Evolutionary conservation across 148 eudicot genomes (phyloP).

Genomic region (Chenopodium album): DNA sequence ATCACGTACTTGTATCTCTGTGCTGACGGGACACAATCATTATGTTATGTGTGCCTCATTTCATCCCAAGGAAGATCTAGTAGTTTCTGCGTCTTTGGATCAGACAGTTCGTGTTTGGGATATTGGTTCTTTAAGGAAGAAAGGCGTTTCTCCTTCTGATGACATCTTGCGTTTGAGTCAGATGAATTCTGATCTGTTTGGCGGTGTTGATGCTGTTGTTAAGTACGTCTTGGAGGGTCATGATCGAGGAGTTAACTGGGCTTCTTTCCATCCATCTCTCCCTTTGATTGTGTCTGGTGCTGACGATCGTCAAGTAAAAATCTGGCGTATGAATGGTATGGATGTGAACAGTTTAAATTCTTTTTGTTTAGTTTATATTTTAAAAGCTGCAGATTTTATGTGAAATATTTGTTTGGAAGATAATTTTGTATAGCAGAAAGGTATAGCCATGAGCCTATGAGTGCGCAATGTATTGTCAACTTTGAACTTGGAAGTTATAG

Average conservation of each 20-base stretch:
- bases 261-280: conserved; percentile 85
- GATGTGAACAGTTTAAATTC: conserved; percentile 3
- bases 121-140: conserved; percentile 85
- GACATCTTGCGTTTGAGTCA: conserved; percentile 79
- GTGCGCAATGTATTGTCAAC: not conserved
- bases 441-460: not conserved
- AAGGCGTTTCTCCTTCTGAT: conserved; percentile 84
- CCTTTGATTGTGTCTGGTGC: conserved; percentile 77
- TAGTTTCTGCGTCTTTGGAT: conserved; percentile 93
- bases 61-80: conserved; percentile 95
- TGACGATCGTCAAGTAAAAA: conserved; percentile 80
- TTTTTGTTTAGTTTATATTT: not conserved
- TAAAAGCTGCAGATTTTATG: not conserved
- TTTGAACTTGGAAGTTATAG: not conserved
- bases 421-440: not conserved
- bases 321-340: conserved; percentile 86
- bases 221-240: conserved; percentile 92
- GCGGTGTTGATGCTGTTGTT: conserved; percentile 77
- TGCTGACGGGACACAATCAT: conserved; percentile 79
- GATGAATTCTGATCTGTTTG: conserved; percentile 89
- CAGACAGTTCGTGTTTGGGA: conserved; percentile 93
- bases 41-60: conserved; percentile 88
- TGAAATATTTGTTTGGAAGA: not conserved
- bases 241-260: conserved; percentile 99
- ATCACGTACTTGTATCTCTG: conserved; percentile 84